These are phyloP conservation scores for Gentiana dahurica DNA, from an alignment of 257 asterid genomes.

Conservation along the genomic window DNA sequence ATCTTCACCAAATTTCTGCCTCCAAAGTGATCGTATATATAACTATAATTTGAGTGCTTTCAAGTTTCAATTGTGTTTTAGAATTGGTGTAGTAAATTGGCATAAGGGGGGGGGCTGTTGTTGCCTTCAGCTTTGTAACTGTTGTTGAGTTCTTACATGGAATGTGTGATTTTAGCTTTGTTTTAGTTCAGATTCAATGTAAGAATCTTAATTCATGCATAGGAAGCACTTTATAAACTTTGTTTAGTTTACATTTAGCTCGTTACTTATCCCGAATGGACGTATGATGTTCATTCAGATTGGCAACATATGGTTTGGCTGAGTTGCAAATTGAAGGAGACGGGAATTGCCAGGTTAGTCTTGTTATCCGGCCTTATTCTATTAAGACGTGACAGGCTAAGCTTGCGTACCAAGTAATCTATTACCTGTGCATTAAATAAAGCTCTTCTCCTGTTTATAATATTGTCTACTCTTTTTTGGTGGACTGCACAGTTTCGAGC, in stretches of 20 bases:
- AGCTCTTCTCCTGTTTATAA: background rate
- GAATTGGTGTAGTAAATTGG: too few relatives aligned
- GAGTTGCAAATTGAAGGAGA: slow-evolving; percentile 93
- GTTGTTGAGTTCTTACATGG: too few relatives aligned
- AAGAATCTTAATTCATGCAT: too few relatives aligned
- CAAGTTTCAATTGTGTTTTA: too few relatives aligned
- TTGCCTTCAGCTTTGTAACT: too few relatives aligned
- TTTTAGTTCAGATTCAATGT: too few relatives aligned
- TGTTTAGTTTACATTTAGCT: background rate
- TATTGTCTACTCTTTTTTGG: background rate
- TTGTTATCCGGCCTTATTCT: background rate
- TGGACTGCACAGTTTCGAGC: slow-evolving; percentile 67
- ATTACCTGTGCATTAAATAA: background rate
- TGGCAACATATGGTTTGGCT: slow-evolving; percentile 62
- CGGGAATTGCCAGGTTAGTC: slow-evolving; percentile 95
- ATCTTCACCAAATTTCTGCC: slow-evolving; percentile 4
- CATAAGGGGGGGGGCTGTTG: too few relatives aligned
- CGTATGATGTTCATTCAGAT: slow-evolving; percentile 28
- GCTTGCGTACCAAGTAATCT: slow-evolving; percentile 3
- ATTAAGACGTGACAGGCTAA: background rate
- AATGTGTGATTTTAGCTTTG: too few relatives aligned
- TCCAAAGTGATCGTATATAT: too few relatives aligned
- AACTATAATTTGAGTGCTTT: too few relatives aligned
- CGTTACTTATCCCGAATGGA: background rate
- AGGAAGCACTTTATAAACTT: background rate